A percentile compares a stretch with the other conserved stretches of the same genome.
Evolutionary conservation across 2,329 filamentous ascomycete genomes (phyloP).

Genomic region (Exophiala viscosa): DNA sequence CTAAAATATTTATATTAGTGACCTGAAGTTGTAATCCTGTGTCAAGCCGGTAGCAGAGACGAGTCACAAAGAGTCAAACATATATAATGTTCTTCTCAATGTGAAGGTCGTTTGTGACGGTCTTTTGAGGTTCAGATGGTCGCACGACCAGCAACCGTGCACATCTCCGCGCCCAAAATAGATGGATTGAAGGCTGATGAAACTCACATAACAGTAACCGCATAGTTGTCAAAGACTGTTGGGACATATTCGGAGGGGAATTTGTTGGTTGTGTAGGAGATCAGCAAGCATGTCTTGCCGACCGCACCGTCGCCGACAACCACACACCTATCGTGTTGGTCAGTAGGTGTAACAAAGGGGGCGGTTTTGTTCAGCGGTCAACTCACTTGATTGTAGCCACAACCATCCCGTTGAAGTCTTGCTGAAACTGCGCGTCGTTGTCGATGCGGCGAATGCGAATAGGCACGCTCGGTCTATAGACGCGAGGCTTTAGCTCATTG

Average conservation of each 20-base stretch:
- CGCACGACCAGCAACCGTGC: background rate
- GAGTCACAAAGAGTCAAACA: background rate
- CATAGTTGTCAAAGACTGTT: constrained; percentile 99
- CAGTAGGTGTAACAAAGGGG: constrained; percentile 19
- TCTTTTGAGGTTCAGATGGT: background rate
- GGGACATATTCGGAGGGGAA: constrained; percentile 99
- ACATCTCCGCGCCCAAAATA: background rate
- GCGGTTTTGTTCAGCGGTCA: constrained; percentile 4
- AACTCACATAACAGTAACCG: constrained; percentile 96
- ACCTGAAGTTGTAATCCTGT: background rate
- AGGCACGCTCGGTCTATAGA: constrained; percentile 9
- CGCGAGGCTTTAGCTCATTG: constrained; percentile 10
- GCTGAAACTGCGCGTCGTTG: constrained; percentile 5
- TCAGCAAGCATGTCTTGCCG: constrained; percentile 97
- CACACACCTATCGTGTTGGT: constrained; percentile 68
- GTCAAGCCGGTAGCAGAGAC: background rate
- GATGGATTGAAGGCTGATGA: background rate
- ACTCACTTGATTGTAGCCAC: constrained; percentile 63
- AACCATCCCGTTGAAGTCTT: constrained; percentile 46
- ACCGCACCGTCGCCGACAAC: constrained; percentile 99
- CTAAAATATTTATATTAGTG: constrained; percentile 47
- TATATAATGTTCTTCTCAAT: too few species aligned
- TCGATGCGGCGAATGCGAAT: constrained; percentile 11
- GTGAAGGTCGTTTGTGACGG: background rate
- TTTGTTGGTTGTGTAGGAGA: constrained; percentile 99